Base-by-base conservation (phyloP, 2,329 filamentous ascomycete genomes). In the Trichoderma cornu-damae region DNA sequence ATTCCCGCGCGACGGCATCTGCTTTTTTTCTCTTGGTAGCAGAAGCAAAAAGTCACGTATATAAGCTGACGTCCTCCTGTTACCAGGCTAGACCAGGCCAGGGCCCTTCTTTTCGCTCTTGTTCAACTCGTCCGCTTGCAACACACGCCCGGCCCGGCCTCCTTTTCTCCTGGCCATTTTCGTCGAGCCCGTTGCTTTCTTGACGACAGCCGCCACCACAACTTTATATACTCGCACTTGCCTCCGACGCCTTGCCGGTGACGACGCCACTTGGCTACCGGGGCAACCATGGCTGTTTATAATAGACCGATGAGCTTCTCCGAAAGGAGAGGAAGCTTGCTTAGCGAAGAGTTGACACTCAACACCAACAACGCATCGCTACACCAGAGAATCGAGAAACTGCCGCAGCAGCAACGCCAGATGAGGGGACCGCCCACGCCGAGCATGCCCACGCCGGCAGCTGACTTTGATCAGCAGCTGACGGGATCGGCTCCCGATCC, bases 371-470 rank as follows among this genome's bases (percentile, higher is more conserved):
- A 69, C 63, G 66, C 72, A 60, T 67, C 74, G 59, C 67, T 77
- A 55, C 75, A 74, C 64, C 74, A 77, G 35, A 72, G 75, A 59
- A 70, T 80, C 62, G 80, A 83, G 57, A 86, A 86, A 71, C 63
- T 71, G 62, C 67, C 69, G 16, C 68, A 71, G 63, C 68, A 71
- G 62, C 65, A 68, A 50, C 67, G 67, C 67, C 81, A 63, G 43
- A 64, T 75, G 42, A 73, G 82, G 68, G 84, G 83, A 0, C 84
- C 84, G 6, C 84, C 84, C 18, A 87, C 84, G 2, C 84, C 84
- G 11, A 86, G 82, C 70, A 85, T 86, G 82, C 82, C 77, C 52
- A 86, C 83, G 9, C 83, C 83, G 0, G 82, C 81, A 5, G 77
- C 80, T 61, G 83, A 86, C 61, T 85, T 83, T 61, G 82, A 86